Evolutionary conservation across 2,329 filamentous ascomycete genomes (phyloP).

Genomic region (Colletotrichum sp.): DNA sequence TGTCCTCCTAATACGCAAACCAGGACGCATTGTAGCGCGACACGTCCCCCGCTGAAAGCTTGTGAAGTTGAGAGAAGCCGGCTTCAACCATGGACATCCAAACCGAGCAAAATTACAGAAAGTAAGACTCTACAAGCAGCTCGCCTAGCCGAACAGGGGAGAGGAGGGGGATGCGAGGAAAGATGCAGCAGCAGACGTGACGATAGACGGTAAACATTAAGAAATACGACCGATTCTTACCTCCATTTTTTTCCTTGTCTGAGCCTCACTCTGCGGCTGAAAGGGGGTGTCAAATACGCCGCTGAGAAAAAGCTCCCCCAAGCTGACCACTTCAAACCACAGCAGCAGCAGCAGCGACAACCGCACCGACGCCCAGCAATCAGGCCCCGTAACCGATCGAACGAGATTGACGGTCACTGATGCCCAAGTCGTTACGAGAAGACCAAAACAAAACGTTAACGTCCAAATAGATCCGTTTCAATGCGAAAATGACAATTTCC

Average conservation of each 20-base stretch:
- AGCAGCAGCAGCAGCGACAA: not conserved
- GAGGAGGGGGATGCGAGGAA: not conserved
- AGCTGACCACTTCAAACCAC: not conserved
- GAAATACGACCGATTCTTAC: constrained; percentile 1
- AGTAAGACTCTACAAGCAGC: not conserved
- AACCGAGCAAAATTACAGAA: not conserved
- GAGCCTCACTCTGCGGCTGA: not conserved
- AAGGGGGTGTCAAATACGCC: not conserved
- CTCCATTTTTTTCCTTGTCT: not conserved
- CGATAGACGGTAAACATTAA: not conserved
- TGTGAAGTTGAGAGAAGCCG: not conserved
- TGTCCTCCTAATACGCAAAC: not conserved
- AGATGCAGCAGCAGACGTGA: not conserved
- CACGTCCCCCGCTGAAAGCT: not conserved
- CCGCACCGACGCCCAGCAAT: not conserved
- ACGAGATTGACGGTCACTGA: not conserved
- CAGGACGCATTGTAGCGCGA: not conserved
- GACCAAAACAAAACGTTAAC: not conserved
- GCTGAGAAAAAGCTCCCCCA: not conserved
- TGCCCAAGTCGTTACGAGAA: not conserved
- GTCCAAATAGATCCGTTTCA: not conserved
- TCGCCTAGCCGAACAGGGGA: not conserved
- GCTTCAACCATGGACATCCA: not conserved
- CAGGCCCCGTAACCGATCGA: not conserved
- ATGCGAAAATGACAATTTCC: not conserved